Evolutionary conservation across 108 stramenopile species (phyloP).

Genomic region (Phaeodactylum tricornutum): DNA sequence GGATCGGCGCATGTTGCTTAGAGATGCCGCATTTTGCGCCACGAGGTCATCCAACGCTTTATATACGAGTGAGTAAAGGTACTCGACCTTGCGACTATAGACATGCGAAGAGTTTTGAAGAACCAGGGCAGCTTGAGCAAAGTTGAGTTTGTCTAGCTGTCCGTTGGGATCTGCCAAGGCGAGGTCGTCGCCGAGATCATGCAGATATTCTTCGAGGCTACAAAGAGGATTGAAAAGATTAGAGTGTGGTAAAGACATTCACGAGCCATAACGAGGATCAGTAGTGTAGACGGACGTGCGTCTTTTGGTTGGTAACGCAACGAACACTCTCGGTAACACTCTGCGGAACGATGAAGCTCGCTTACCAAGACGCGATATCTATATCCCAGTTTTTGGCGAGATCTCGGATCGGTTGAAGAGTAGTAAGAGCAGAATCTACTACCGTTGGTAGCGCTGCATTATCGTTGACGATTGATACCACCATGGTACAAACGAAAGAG

Average conservation of each 20-base stretch:
- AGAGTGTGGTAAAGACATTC: not conserved
- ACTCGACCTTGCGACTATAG: slow-evolving; percentile 95
- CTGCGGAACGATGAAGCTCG: too few relatives aligned
- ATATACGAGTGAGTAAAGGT: slow-evolving; percentile 83
- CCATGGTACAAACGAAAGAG: too few relatives aligned
- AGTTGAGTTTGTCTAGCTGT: slow-evolving; percentile 56
- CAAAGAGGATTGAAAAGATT: not conserved
- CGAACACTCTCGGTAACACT: too few relatives aligned
- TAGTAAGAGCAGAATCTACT: not conserved
- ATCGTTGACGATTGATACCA: not conserved
- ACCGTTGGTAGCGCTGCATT: not conserved
- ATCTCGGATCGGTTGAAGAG: slow-evolving; percentile 84
- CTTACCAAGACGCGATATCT: slow-evolving; percentile 86
- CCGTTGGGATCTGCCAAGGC: slow-evolving; percentile 30
- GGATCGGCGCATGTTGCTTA: slow-evolving; percentile 7
- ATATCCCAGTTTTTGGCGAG: slow-evolving; percentile 93
- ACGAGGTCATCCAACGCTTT: slow-evolving; percentile 48
- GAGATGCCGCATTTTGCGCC: slow-evolving; percentile 1
- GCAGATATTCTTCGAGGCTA: slow-evolving; percentile 54
- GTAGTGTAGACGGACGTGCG: too few relatives aligned
- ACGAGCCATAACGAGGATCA: slow-evolving; percentile 3
- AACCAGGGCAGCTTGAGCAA: slow-evolving; percentile 92
- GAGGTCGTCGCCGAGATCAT: slow-evolving; percentile 24
- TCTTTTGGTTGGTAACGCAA: too few relatives aligned
- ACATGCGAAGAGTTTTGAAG: slow-evolving; percentile 79